Evolutionary conservation across 306 rosid species (phyloP).

Genomic region (Herpetospermum pedunculosum): DNA sequence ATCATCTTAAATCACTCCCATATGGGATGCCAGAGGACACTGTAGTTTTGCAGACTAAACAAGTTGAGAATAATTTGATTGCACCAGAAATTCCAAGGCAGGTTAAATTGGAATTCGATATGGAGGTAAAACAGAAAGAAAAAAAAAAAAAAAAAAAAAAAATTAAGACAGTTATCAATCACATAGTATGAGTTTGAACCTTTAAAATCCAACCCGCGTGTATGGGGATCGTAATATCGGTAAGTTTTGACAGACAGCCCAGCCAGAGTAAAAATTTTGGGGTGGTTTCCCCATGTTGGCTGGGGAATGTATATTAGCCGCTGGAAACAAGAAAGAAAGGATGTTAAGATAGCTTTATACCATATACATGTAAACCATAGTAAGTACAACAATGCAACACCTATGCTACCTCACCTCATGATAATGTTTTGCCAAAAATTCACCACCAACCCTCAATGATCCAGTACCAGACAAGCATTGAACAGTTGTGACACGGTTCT

Average conservation of each 20-base stretch:
- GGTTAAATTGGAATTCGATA: neutral
- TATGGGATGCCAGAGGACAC: neutral
- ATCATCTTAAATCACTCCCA: neutral
- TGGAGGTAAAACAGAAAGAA: neutral
- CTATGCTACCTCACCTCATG: constrained; percentile 49
- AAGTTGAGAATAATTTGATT: neutral
- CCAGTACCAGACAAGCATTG: constrained; percentile 98
- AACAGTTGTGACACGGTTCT: constrained; percentile 75
- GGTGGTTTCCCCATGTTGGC: constrained; percentile 99
- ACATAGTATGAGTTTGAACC: constrained; percentile 29
- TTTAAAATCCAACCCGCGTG: constrained; percentile 87
- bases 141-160: neutral
- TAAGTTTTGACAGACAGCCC: constrained; percentile 75
- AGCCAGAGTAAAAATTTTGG: constrained; percentile 63
- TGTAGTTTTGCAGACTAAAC: neutral
- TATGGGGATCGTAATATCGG: constrained; percentile 88
- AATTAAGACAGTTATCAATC: neutral
- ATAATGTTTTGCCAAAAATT: constrained; percentile 84
- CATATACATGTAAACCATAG: neutral
- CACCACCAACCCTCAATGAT: constrained; percentile 93
- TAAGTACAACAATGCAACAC: neutral
- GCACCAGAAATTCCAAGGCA: neutral
- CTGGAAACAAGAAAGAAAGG: constrained; percentile 27
- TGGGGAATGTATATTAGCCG: constrained; percentile 68
- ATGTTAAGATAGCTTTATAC: constrained; percentile 2